A percentile compares a stretch with the other conserved stretches of the same genome.
phyloP scores from a whole-genome alignment of 1,284 basidiomycete genomes.

The Psilocybe mexicana region DNA sequence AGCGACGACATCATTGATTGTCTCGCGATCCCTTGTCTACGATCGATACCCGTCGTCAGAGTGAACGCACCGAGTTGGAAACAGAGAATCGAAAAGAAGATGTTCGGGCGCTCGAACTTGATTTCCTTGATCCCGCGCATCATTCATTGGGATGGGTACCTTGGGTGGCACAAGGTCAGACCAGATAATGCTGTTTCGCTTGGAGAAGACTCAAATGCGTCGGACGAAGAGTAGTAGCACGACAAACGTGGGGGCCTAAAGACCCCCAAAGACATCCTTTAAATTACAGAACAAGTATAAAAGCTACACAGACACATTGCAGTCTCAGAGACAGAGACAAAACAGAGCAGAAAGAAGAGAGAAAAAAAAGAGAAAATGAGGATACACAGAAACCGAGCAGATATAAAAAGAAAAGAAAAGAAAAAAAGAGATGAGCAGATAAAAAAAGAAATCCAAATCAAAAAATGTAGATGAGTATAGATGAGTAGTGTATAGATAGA shows the following conservation, averaged over 20 bases:
- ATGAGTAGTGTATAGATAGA: not conserved
- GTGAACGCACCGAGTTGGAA: not conserved
- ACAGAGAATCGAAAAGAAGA: not conserved
- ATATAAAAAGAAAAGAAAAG: not conserved
- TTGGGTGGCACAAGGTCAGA: not conserved
- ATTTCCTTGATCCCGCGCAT: not conserved
- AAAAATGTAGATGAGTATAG: not conserved
- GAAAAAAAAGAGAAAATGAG: slow-evolving; percentile 4
- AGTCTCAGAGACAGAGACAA: slow-evolving; percentile 2
- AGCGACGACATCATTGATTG: not conserved
- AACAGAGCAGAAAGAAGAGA: slow-evolving; percentile 1
- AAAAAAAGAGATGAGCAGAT: slow-evolving; percentile 1
- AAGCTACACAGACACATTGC: slow-evolving; percentile 1
- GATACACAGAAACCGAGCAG: not conserved
- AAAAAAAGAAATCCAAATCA: not conserved
- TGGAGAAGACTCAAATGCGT: not conserved
- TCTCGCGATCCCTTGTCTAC: not conserved
- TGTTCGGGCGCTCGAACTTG: not conserved
- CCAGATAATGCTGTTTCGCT: not conserved
- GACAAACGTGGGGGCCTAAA: not conserved
- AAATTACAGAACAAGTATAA: slow-evolving; percentile 2
- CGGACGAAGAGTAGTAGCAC: not conserved
- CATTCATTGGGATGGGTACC: not conserved
- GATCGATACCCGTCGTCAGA: not conserved
- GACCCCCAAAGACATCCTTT: not conserved